phyloP scores from a whole-genome alignment of 768 basidiomycete species.

The Boletus bicolor region DNA sequence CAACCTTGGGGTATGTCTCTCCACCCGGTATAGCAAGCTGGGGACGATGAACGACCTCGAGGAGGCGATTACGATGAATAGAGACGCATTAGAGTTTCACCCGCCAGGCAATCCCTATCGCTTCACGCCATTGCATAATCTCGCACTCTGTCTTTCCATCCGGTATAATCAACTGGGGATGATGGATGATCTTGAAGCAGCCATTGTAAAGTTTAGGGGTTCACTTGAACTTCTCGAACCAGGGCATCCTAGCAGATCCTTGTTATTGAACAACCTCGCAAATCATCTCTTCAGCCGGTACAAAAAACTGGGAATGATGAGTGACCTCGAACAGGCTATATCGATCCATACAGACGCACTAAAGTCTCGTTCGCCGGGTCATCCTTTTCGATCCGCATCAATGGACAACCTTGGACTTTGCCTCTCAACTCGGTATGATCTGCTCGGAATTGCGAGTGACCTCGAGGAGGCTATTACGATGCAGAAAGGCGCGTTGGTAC shows the following conservation, averaged over 20 bases:
- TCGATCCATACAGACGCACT: not conserved
- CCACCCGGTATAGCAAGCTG: not conserved
- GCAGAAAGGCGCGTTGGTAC: not conserved
- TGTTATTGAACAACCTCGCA: not conserved
- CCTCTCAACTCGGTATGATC: constrained; percentile 4
- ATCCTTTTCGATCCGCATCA: constrained; percentile 4
- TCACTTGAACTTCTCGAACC: not conserved
- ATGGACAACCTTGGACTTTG: constrained; percentile 15
- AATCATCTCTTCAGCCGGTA: not conserved
- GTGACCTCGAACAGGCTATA: not conserved
- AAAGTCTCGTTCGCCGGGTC: not conserved
- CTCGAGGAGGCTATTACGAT: constrained; percentile 21
- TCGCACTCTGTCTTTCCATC: not conserved
- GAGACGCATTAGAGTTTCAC: not conserved
- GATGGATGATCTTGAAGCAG: not conserved
- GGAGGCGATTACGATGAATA: not conserved
- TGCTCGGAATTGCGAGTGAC: not conserved
- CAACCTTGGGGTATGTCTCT: not conserved
- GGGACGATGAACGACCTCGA: not conserved
- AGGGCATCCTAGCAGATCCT: not conserved
- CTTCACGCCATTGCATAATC: not conserved
- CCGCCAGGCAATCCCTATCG: not conserved
- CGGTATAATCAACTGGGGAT: not conserved
- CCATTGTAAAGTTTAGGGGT: not conserved
- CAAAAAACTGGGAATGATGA: not conserved